Evolutionary conservation across 108 stramenopile genomes (phyloP).

Genomic region (Cyclotella sp.): DNA sequence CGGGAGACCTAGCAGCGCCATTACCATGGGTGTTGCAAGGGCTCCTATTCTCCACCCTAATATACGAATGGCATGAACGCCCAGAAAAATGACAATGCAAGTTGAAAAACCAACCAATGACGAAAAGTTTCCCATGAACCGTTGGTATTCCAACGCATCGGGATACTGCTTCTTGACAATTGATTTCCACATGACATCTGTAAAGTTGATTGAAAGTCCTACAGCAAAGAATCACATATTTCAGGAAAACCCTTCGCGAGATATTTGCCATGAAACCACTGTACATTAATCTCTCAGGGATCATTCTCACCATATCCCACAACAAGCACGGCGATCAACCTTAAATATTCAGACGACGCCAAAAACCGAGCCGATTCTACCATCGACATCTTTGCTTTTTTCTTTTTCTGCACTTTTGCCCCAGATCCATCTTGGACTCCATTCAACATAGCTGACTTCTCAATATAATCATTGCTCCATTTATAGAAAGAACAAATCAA

Average conservation of each 20-base stretch:
- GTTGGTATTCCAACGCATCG: conserved; percentile 89
- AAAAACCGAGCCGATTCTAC: conserved; percentile 85
- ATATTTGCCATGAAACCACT: not conserved
- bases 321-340: conserved; percentile 89
- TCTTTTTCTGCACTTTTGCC: conserved; percentile 54
- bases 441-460: conserved; percentile 51
- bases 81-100: conserved; percentile 93
- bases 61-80: conserved; percentile 88
- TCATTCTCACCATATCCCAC: conserved; percentile 80
- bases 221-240: not conserved
- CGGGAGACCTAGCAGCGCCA: conserved; percentile 87
- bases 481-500: conserved; percentile 88
- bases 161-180: conserved; percentile 93
- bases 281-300: not conserved
- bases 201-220: conserved; percentile 94
- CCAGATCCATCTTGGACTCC: conserved; percentile 5
- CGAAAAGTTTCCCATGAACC: conserved; percentile 95
- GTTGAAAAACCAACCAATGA: conserved; percentile 86
- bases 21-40: conserved; percentile 89
- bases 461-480: conserved; percentile 65
- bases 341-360: conserved; percentile 90
- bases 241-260: not conserved
- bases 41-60: conserved; percentile 95
- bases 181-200: conserved; percentile 97
- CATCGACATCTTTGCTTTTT: conserved; percentile 90